A percentile compares a stretch with the other conserved stretches of the same genome.
Conservation (phyloP, 1,284 basidiomycete species). For the Mycena citricolor region DNA sequence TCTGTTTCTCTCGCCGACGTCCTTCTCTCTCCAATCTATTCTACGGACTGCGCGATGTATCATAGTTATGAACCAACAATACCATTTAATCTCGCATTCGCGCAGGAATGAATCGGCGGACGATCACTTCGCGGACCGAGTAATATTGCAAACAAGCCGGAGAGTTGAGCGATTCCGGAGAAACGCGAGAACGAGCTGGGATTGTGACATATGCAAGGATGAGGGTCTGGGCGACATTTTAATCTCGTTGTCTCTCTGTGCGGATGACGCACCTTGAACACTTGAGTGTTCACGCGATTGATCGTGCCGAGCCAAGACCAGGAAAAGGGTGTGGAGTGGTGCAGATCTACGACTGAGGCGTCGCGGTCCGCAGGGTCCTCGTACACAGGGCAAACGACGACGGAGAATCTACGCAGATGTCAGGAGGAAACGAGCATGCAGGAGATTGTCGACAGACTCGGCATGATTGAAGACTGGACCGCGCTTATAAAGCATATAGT, state of each 20-base stretch:
- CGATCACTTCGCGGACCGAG: conserved; percentile 80
- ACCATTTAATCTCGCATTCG: conserved; percentile 79
- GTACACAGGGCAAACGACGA: conserved; percentile 88
- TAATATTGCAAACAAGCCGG: conserved; percentile 75
- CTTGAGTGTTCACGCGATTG: conserved; percentile 95
- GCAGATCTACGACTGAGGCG: conserved; percentile 59
- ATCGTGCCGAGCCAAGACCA: conserved; percentile 98
- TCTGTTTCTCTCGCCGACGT: conserved; percentile 20
- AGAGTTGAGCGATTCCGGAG: conserved; percentile 53
- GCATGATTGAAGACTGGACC: conserved; percentile 97
- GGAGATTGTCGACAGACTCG: conserved; percentile 59
- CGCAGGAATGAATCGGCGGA: conserved; percentile 88
- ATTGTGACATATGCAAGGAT: conserved; percentile 91
- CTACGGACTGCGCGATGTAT: too few relatives aligned
- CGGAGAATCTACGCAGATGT: conserved; percentile 69
- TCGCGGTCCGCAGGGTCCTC: conserved; percentile 75
- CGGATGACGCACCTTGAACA: conserved; percentile 76
- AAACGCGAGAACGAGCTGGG: conserved; percentile 63
- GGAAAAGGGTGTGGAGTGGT: conserved; percentile 69
- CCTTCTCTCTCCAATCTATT: conserved; percentile 9
- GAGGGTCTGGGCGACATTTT: conserved; percentile 62
- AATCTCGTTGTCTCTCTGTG: background rate
- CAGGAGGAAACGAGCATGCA: conserved; percentile 5
- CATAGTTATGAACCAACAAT: conserved; percentile 3
- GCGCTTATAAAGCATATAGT: conserved; percentile 91